These are phyloP conservation scores for Coprinopsis sp. DNA, from an alignment of 768 basidiomycete species.

Conservation along the genomic window DNA sequence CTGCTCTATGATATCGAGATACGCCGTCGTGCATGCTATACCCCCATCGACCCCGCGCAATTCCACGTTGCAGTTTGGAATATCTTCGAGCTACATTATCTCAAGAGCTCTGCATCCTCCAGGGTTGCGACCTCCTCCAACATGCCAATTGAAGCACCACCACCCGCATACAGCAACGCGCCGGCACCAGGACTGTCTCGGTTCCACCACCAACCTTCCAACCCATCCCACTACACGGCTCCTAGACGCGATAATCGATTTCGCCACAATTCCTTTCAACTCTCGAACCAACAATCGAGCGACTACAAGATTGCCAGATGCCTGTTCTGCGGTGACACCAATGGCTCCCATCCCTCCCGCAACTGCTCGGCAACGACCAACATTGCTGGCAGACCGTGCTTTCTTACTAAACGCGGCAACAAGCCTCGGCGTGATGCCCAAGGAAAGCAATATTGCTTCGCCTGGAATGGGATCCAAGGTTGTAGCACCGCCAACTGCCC, in stretches of 20 bases:
- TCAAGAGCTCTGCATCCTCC: neutral
- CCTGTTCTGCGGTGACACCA: conserved; percentile 12
- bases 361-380: conserved; percentile 5
- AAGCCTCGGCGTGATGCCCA: conserved; percentile 3
- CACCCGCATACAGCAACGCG: neutral
- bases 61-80: conserved; percentile 13
- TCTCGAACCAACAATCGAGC: neutral
- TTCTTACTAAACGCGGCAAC: neutral
- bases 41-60: conserved; percentile 5
- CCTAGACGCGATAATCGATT: neutral
- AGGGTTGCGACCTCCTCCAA: neutral
- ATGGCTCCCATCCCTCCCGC: conserved; percentile 5
- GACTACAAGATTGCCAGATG: neutral
- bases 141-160: neutral
- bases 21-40: conserved; percentile 4
- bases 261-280: too few relatives aligned
- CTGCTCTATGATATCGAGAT: conserved; percentile 15
- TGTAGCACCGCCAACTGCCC: neutral
- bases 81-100: conserved; percentile 5
- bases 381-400: conserved; percentile 7
- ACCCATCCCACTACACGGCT: neutral
- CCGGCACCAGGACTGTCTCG: neutral
- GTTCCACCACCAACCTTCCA: neutral
- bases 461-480: conserved; percentile 12
- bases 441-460: conserved; percentile 12